These are phyloP conservation scores for Pseudohalonectria lignicola DNA, from an alignment of 2,329 filamentous ascomycete genomes.

Conservation along the genomic window DNA sequence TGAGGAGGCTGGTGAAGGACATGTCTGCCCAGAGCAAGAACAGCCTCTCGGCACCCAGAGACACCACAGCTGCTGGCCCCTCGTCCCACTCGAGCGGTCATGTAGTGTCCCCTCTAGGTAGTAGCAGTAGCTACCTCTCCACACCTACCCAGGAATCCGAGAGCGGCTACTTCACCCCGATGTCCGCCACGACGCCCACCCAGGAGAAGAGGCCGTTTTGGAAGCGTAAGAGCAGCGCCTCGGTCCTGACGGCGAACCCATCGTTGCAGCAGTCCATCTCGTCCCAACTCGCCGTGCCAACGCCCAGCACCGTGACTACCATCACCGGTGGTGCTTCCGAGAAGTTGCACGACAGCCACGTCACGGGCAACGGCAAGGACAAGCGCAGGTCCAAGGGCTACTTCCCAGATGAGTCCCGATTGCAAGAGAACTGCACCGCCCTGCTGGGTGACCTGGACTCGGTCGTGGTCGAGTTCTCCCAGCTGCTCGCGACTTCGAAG, in stretches of 20 bases:
- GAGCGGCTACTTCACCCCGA: conserved; percentile 36
- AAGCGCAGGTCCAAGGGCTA: conserved; percentile 22
- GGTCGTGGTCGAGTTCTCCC: conserved; percentile 73
- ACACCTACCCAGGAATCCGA: conserved; percentile 33
- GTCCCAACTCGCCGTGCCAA: conserved; percentile 29
- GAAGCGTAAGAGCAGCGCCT: conserved; percentile 70
- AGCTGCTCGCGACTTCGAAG: conserved; percentile 68
- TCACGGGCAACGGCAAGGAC: neutral
- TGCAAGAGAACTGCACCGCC: conserved; percentile 74
- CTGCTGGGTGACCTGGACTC: conserved; percentile 77
- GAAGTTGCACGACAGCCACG: neutral
- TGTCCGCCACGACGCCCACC: conserved; percentile 12
- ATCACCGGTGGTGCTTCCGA: conserved; percentile 17
- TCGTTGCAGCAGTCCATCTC: conserved; percentile 22
- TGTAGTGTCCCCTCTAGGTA: too few relatives aligned
- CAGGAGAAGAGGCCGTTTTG: conserved; percentile 69
- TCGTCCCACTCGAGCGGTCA: neutral
- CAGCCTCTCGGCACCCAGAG: conserved; percentile 8
- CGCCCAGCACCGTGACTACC: conserved; percentile 22
- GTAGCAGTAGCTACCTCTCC: conserved; percentile 27
- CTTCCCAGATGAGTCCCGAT: conserved; percentile 17
- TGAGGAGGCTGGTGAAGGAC: conserved; percentile 77
- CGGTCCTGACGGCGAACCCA: conserved; percentile 27
- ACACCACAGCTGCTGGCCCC: conserved; percentile 13
- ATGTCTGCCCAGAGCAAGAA: conserved; percentile 36